Evolutionary conservation across 169 alveolate species (phyloP), one percentile per base, ranked within the genome.

Genomic region (Perkinsus chesapeaki): DNA sequence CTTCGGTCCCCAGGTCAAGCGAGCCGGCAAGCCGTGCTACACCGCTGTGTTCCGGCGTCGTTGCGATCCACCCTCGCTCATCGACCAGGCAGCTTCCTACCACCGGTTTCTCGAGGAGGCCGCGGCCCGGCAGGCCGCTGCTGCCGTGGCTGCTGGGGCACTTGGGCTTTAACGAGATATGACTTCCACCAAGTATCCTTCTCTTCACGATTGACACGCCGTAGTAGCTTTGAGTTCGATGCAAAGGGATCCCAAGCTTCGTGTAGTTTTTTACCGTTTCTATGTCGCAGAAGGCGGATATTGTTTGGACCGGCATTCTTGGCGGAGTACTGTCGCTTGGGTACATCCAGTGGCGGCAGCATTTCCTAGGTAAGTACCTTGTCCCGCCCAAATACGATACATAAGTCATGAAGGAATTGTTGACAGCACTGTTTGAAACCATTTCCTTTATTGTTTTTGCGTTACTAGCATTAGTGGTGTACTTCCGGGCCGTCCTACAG

Each of bases 11-110:
- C 93, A 91, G 93, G 93, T 91, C 91, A 48, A 91, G 48, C 93
- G 93, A 27, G 39, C 73, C n/a, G 93, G 93, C 48, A 60, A 91
- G 93, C 93, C 93, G 27, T 91, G 93, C 73, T 91, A 91, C 91
- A 91, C 93, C n/a, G 48, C 91, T 91, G 93, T 91, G 39, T 91
- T 91, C 39, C 43, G 93, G 36, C 90, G 93, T 39, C 73, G 37
- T 23, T 27, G 48, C 47, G 93, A 91, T 47, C 39, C 38, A 0
- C 93, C 93, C 39, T 60, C 82, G 31, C 82, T 60, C 36, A 60
- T 60, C 23, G 82, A 60, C 82, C 82, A 60, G 23, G 82, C 82
- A 34, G 48, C 73, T 47, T 39, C n/a, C 20, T 91, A 38, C 39
- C 39, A n/a, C 39, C 38, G 91, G 91, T 48, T 3, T 92, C 92